Percentiles rank a stretch among this genome's conserved stretches.
Conservation (phyloP, 1,284 basidiomycete species). For the Apiotrichum veenhuisii region DNA sequence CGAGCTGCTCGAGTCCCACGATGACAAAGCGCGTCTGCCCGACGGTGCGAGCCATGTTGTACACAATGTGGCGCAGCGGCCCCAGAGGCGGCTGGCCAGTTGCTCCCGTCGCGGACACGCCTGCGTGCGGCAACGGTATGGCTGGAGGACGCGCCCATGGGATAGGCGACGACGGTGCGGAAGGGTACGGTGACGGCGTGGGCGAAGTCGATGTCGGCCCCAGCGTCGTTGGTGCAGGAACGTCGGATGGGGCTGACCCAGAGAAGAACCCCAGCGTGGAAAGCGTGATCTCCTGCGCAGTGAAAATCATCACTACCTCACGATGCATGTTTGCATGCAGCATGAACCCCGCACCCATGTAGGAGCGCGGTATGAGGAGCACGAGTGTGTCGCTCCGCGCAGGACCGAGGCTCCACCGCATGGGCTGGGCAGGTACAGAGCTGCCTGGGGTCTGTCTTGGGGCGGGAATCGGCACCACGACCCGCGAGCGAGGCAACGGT, state of each 20-base stretch:
- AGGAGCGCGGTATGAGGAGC: background rate
- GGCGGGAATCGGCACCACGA: background rate
- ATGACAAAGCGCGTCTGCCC: background rate
- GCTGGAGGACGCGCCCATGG: conserved; percentile 2
- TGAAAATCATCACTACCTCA: background rate
- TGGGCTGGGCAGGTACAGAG: background rate
- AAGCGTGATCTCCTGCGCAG: background rate
- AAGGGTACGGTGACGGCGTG: background rate
- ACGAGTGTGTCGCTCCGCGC: background rate
- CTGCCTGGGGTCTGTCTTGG: background rate
- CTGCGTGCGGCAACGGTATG: background rate
- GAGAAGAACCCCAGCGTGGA: background rate
- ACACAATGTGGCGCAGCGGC: background rate
- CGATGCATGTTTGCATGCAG: background rate
- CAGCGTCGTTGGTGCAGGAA: background rate
- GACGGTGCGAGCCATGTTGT: background rate
- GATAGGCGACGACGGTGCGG: background rate
- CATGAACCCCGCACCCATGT: background rate
- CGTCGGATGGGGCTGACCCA: background rate
- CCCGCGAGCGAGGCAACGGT: background rate
- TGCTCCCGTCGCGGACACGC: too few species aligned
- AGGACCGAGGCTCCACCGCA: background rate
- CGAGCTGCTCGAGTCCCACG: conserved; percentile 2
- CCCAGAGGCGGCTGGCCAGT: background rate
- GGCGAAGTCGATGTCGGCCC: background rate